Evolutionary conservation across 1,139 yeast genomes (phyloP).

Genomic region (Suhomyces bribrorum): DNA sequence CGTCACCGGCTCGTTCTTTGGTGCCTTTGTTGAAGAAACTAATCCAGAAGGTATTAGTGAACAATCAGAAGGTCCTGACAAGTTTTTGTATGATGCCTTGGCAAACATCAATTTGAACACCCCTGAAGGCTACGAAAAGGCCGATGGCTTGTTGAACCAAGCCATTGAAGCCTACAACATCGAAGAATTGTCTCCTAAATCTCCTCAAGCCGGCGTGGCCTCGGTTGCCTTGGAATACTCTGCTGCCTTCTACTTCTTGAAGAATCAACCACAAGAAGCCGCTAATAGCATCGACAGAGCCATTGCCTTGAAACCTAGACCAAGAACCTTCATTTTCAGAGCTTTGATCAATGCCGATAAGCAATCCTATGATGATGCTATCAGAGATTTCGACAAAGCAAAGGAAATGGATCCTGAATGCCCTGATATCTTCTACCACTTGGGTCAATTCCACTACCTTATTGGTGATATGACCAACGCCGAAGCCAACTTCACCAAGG

Average conservation of each 20-base stretch:
- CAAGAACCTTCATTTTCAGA: conserved; percentile 80
- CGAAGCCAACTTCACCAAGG: conserved; percentile 70
- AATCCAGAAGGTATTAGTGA: conserved; percentile 53
- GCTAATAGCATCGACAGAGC: conserved; percentile 62
- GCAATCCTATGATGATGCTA: conserved; percentile 61
- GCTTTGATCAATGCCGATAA: conserved; percentile 86
- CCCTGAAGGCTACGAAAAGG: conserved; percentile 70
- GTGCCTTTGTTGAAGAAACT: conserved; percentile 58
- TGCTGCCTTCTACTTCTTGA: conserved; percentile 82
- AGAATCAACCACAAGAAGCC: conserved; percentile 66
- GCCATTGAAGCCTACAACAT: conserved; percentile 60
- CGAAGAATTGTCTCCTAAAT: conserved; percentile 34
- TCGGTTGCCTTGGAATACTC: conserved; percentile 76
- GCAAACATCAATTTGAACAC: conserved; percentile 63
- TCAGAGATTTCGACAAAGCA: conserved; percentile 73
- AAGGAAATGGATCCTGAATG: conserved; percentile 65
- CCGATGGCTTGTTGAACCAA: conserved; percentile 67
- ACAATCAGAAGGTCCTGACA: conserved; percentile 55
- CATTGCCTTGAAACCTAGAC: conserved; percentile 68
- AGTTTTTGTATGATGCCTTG: conserved; percentile 68
- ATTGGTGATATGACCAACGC: conserved; percentile 77
- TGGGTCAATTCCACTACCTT: conserved; percentile 88
- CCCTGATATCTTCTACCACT: conserved; percentile 89
- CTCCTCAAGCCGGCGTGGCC: conserved; percentile 53
- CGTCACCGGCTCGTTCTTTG: conserved; percentile 82